These are phyloP conservation scores for Paramecium caudatum DNA, from an alignment of 73 alveolate genomes.

Conservation along the genomic window DNA sequence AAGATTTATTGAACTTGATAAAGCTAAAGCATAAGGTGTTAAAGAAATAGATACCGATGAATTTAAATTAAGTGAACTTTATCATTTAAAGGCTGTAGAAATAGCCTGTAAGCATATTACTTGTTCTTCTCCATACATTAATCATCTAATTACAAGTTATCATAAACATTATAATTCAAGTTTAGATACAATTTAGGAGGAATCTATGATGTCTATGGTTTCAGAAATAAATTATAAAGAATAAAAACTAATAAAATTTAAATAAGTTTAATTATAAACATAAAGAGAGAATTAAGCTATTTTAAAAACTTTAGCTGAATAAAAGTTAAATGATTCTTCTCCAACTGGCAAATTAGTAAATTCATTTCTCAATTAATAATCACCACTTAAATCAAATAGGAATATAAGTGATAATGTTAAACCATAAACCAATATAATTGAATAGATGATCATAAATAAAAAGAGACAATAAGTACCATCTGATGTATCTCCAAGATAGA, in stretches of 20 bases:
- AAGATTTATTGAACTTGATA: constrained; percentile 72
- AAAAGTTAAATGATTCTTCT: constrained; percentile 53
- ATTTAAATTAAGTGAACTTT: constrained; percentile 70
- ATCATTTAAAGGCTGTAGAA: constrained; percentile 75
- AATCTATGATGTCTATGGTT: constrained; percentile 36
- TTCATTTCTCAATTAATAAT: constrained; percentile 36
- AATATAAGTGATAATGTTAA: constrained; percentile 59
- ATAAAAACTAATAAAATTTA: constrained; percentile 29
- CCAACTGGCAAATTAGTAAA: constrained; percentile 45
- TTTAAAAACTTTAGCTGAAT: constrained; percentile 4
- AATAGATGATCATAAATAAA: constrained; percentile 36
- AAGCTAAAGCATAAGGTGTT: constrained; percentile 59
- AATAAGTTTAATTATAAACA: constrained; percentile 29
- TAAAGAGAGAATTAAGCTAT: constrained; percentile 23
- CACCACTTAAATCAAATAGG: constrained; percentile 55
- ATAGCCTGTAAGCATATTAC: constrained; percentile 72
- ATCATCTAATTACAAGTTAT: constrained; percentile 72
- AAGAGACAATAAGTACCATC: constrained; percentile 47
- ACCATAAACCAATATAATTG: constrained; percentile 53
- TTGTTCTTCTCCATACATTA: constrained; percentile 73
- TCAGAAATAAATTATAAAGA: constrained; percentile 61
- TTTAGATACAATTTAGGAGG: constrained; percentile 65
- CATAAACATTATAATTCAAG: constrained; percentile 74
- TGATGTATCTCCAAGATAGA: constrained; percentile 42
- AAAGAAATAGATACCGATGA: constrained; percentile 70